Base-by-base conservation (phyloP, 2,329 filamentous ascomycete species). In the Verticillium zaregamsianum region DNA sequence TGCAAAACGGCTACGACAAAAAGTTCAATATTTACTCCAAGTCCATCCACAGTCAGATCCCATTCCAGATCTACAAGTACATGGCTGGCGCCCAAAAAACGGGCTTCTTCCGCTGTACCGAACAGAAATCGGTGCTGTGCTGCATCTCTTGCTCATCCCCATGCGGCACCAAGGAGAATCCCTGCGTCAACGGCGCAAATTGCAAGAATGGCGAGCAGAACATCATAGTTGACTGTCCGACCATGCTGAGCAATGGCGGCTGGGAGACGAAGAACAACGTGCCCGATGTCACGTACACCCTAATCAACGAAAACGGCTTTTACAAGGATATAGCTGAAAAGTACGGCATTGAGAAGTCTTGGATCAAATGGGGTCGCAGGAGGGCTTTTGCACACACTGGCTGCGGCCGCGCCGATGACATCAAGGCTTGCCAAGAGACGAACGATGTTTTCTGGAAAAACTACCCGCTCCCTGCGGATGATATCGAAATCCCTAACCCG, bases 401-500 rank as follows among this genome's bases (percentile, higher is more conserved):
- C 56, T 23, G 23, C 15, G 14, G 20, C 56, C 25, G 15, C 11
- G 12, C 57, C 55, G 32, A 49, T 17, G 11, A 28, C 28, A 28
- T 28, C 3, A 55, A 28, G 28, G 28, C 11, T 5, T 28, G 33
- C 55, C 45, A 5, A 37, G 20, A 17, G 17, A 11, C 5, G 33
- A 9, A 11, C 9, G 28, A 28, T 5, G 14, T n/a, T 37, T 15
- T 56, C 45, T 40, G 32, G 14, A 28, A 33, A 12, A 20, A 23
- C 11, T 49, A 20, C n/a, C 28, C 15, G 7, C 57, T 1, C 28
- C 14, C 33, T 15, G 55, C 45, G 45, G 33, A 40, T 45, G 33
- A 37, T 11, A 45, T 62, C 52, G 52, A 59, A 17, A 56, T 62
- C 7, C 32, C 60, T 15, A 31, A 62, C 12, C 60, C 60, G 14